A percentile compares a stretch with the other conserved stretches of the same genome.
Evolutionary conservation across 2,329 filamentous ascomycete genomes (phyloP).

Genomic region (Tolypocladium pustulatum): DNA sequence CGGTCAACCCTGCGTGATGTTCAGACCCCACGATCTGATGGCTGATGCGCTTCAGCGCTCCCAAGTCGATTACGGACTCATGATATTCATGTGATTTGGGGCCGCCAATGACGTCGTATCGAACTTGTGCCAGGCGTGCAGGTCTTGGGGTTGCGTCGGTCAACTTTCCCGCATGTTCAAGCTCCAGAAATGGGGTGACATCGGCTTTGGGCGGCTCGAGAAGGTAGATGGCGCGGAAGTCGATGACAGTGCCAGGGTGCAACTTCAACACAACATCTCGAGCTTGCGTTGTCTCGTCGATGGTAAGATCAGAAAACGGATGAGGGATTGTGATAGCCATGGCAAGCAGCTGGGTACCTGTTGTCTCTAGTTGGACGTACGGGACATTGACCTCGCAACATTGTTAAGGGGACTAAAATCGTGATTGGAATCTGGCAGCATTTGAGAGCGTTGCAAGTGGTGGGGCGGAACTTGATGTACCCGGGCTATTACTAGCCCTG

Average conservation of each 20-base stretch:
- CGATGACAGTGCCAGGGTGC: conserved; percentile 17
- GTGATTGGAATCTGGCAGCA: neutral
- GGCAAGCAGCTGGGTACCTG: neutral
- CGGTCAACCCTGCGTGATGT: conserved; percentile 17
- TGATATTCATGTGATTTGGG: conserved; percentile 15
- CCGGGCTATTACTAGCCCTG: neutral
- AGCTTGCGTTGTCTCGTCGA: conserved; percentile 21
- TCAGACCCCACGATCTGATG: conserved; percentile 16
- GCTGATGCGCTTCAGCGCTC: conserved; percentile 10
- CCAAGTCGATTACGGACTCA: conserved; percentile 24
- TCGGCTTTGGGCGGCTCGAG: conserved; percentile 38
- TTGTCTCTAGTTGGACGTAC: neutral
- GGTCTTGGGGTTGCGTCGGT: conserved; percentile 17
- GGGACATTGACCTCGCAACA: neutral
- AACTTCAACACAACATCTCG: conserved; percentile 19
- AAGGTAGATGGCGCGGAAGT: conserved; percentile 41
- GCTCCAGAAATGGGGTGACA: conserved; percentile 34
- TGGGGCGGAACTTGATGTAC: neutral
- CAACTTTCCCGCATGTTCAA: conserved; percentile 23
- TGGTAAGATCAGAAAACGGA: conserved; percentile 18
- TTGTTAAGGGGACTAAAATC: neutral
- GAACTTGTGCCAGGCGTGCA: conserved; percentile 29
- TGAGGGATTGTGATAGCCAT: conserved; percentile 12
- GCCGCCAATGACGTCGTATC: conserved; percentile 24
- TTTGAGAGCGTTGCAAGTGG: neutral